Evolutionary conservation across 2,329 filamentous ascomycete species (phyloP).

Genomic region (Lasiodiplodia gonubiensis): DNA sequence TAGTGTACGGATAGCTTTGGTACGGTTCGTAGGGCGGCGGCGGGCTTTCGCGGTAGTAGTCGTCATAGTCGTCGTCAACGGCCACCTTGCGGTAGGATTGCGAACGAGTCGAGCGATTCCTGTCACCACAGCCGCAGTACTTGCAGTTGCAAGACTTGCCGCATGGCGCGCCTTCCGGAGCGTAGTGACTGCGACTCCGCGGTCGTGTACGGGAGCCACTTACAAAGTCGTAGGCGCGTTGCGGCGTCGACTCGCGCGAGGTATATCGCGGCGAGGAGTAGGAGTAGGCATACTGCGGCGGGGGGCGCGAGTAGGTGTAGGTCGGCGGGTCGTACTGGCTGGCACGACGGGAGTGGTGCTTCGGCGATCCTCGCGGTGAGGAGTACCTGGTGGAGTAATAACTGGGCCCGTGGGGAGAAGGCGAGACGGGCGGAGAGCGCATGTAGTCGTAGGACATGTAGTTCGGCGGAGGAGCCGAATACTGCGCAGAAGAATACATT

Average conservation of each 20-base stretch:
- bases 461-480: conserved; percentile 43
- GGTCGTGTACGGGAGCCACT: conserved; percentile 61
- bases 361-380: conserved; percentile 52
- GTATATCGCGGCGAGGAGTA: conserved; percentile 52
- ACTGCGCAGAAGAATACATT: conserved; percentile 42
- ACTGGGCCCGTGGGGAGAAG: conserved; percentile 48
- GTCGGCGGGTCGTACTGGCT: conserved; percentile 56
- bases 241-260: conserved; percentile 51
- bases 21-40: conserved; percentile 58
- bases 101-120: conserved; percentile 58
- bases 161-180: conserved; percentile 45
- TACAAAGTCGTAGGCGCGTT: conserved; percentile 67
- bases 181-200: conserved; percentile 46
- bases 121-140: conserved; percentile 49
- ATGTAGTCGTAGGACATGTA: conserved; percentile 46
- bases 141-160: conserved; percentile 38
- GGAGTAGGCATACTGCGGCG: conserved; percentile 41
- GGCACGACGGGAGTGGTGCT: conserved; percentile 57
- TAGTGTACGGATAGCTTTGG: conserved; percentile 57
- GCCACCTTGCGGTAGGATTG: conserved; percentile 63
- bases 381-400: conserved; percentile 63
- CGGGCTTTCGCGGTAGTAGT: conserved; percentile 51
- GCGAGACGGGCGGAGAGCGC: conserved; percentile 52
- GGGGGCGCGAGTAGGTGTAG: conserved; percentile 51
- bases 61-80: conserved; percentile 60